These are phyloP conservation scores for Talaromyces amestolkiae DNA, from an alignment of 2,329 filamentous ascomycete genomes.

Conservation along the genomic window DNA sequence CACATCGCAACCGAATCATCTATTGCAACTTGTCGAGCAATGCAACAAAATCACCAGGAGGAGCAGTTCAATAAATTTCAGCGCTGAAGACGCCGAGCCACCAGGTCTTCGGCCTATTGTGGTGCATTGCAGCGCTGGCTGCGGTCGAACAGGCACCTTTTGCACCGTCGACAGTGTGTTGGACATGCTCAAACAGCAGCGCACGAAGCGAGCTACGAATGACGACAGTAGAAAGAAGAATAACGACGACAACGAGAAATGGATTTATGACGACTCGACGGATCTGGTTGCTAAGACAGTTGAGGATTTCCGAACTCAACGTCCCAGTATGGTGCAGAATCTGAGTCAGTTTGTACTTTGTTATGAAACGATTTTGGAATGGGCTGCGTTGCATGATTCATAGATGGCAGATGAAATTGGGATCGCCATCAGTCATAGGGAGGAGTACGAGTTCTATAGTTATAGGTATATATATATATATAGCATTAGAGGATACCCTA, in stretches of 20 bases:
- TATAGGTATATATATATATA: constrained; percentile 14
- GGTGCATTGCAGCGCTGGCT: constrained; percentile 94
- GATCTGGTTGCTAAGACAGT: constrained; percentile 86
- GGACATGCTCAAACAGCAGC: constrained; percentile 92
- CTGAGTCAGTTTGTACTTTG: constrained; percentile 91
- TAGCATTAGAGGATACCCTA: constrained; percentile 16
- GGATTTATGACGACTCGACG: constrained; percentile 66
- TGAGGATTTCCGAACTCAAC: constrained; percentile 82
- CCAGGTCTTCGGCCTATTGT: constrained; percentile 66
- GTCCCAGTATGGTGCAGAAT: constrained; percentile 95
- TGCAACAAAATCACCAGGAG: constrained; percentile 65
- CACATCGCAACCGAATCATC: constrained; percentile 80
- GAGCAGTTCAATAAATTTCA: constrained; percentile 27
- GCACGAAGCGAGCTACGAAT: constrained; percentile 26
- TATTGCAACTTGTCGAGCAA: constrained; percentile 85
- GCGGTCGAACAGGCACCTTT: constrained; percentile 92
- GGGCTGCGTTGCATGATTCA: constrained; percentile 53
- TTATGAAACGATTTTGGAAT: constrained; percentile 92
- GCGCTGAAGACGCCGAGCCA: constrained; percentile 56
- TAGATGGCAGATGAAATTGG: constrained; percentile 20
- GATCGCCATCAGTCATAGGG: constrained; percentile 18
- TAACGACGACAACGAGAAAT: constrained; percentile 38
- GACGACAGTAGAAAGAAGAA: constrained; percentile 20
- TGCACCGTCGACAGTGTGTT: constrained; percentile 95
- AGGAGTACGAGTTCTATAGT: constrained; percentile 6